Evolutionary conservation across 331 rosid genomes (phyloP), one percentile per base, ranked within the genome.

Genomic region (Dryas integrifolia): DNA sequence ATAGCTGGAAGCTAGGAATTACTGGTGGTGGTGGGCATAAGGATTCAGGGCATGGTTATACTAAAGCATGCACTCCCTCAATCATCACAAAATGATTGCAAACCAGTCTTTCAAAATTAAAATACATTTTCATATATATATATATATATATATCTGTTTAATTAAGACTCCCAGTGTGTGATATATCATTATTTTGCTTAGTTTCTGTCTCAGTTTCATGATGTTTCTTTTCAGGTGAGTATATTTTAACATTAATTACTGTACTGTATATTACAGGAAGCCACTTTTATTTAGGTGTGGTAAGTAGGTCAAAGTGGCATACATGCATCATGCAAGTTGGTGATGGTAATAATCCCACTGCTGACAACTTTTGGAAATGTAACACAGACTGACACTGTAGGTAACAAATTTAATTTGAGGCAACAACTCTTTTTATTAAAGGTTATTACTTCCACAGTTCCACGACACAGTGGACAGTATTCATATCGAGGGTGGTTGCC

Each of bases 31-130:
- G 24, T 21, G 24, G 24, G 24, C 24, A 21, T 21, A 21, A 21
- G 24, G 35, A 30, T 30, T 30, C 35, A 30, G 60, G 14, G 53
- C 18, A 6, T 7, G 41, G 43, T 0, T 49, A 9, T 10, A 50
- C 46, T 8, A 50, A 69, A 69, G 61, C 40, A 18, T n/a, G 61
- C 50, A 44, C 7, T 57, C 35, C 44, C 67, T 72, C 67, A 72
- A 57, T 72, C 58, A 58, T 72, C 46, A 72, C 48, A 44, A 39
- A 9, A 72, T 72, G 58, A 72, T 72, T 58, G 48, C 76, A 46
- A 58, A 58, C 45, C 8, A 6, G 75, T 30, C 3, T 15, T 41
- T 43, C 10, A 30, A 58, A 58, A 45, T 7, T 58, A 12, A 48
- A 49, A 21, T 7, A 49, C 14, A 16, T 49, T 7, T 44, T 71